These are phyloP conservation scores for Cyclotella distinguenda DNA, from an alignment of 108 stramenopile species.

Conservation along the genomic window DNA sequence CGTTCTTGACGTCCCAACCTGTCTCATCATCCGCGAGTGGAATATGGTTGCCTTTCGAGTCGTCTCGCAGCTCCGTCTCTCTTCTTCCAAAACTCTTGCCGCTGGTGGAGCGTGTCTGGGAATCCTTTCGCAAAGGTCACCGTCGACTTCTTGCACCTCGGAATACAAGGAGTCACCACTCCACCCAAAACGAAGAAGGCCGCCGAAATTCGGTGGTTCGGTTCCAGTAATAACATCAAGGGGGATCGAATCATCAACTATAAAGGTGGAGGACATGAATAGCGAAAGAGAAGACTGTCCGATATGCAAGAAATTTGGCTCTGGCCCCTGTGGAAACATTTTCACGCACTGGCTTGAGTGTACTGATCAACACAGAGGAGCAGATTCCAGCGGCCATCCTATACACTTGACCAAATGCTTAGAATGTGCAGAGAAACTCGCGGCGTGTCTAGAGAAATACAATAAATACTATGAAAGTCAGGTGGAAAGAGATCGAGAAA, in stretches of 20 bases:
- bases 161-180: too few species aligned
- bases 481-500: slow-evolving; percentile 21
- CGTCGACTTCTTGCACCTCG: neutral
- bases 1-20: too few species aligned
- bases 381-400: slow-evolving; percentile 39
- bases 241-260: slow-evolving; percentile 3
- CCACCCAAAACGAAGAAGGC: neutral
- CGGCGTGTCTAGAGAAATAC: slow-evolving; percentile 42
- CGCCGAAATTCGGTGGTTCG: slow-evolving; percentile 15
- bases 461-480: slow-evolving; percentile 33
- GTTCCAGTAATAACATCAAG: slow-evolving; percentile 10
- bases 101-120: neutral
- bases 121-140: neutral
- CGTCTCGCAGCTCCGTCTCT: neutral
- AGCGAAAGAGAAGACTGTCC: slow-evolving; percentile 52
- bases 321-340: slow-evolving; percentile 50
- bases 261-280: slow-evolving; percentile 6
- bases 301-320: slow-evolving; percentile 54
- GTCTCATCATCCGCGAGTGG: neutral
- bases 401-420: slow-evolving; percentile 39
- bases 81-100: neutral
- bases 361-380: slow-evolving; percentile 47
- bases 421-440: slow-evolving; percentile 39
- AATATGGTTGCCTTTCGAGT: neutral
- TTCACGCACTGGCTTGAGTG: slow-evolving; percentile 52